These are phyloP conservation scores for Phytophthora cactorum DNA, from an alignment of 352 stramenopile species.

Conservation along the genomic window DNA sequence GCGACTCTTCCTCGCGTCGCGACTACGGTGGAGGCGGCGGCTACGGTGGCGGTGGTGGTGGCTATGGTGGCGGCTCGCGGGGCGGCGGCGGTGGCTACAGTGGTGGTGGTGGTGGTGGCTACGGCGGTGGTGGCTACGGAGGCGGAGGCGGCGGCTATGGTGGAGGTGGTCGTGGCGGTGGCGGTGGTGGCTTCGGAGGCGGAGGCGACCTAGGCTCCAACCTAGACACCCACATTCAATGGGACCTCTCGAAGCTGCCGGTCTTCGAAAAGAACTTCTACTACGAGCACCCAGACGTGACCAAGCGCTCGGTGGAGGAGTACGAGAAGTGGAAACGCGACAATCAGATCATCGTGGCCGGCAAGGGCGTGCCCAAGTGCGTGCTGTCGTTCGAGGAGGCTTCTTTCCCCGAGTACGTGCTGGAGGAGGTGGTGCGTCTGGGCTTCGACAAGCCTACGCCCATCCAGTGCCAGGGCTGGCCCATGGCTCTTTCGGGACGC, in stretches of 20 bases:
- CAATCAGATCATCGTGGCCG: conserved; percentile 95
- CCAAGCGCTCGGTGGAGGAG: conserved; percentile 89
- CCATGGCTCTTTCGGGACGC: conserved; percentile 97
- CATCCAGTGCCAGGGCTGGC: conserved; percentile 96
- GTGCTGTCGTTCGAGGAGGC: conserved; percentile 95
- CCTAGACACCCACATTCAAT: conserved; percentile 95
- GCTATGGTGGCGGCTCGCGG: conserved; percentile 35
- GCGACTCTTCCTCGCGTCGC: conserved; percentile 78
- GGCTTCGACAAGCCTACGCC: conserved; percentile 96
- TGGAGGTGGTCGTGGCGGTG: conserved; percentile 41
- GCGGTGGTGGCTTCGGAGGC: conserved; percentile 39
- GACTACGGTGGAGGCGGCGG: conserved; percentile 46
- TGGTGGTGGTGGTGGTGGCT: conserved; percentile 37
- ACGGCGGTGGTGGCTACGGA: conserved; percentile 35
- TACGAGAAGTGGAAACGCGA: conserved; percentile 92
- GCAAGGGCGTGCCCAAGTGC: conserved; percentile 98
- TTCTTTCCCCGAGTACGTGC: conserved; percentile 96
- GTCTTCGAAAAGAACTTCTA: conserved; percentile 99
- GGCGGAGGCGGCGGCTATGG: conserved; percentile 37
- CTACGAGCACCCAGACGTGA: conserved; percentile 98
- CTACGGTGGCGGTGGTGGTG: conserved; percentile 37
- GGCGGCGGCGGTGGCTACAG: conserved; percentile 40
- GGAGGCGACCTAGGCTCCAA: conserved; percentile 86
- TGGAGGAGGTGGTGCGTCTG: conserved; percentile 97
- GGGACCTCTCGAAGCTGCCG: conserved; percentile 93